These are phyloP conservation scores for Colletotrichum tropicicola DNA, from an alignment of 2,329 filamentous ascomycete genomes.

Conservation along the genomic window DNA sequence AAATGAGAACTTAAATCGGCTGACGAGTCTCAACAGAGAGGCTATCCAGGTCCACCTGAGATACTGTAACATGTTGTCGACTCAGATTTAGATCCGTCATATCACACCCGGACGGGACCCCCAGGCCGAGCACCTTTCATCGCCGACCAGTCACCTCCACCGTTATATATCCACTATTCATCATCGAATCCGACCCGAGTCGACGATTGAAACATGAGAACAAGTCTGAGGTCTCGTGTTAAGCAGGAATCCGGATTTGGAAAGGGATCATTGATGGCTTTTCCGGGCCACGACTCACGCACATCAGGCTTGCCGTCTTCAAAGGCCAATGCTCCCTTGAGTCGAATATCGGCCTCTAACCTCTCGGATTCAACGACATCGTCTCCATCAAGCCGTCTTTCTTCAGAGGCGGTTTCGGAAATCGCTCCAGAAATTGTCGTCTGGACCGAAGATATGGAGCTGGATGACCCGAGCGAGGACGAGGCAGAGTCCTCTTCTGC, in stretches of 20 bases:
- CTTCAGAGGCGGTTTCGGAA: slow-evolving; percentile 43
- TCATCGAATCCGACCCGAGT: slow-evolving; percentile 12
- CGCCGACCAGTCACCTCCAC: slow-evolving; percentile 12
- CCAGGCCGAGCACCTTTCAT: slow-evolving; percentile 26
- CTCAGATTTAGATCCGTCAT: slow-evolving; percentile 7
- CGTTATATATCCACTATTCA: slow-evolving; percentile 21
- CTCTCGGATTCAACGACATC: slow-evolving; percentile 34
- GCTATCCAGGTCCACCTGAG: slow-evolving; percentile 7
- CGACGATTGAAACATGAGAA: slow-evolving; percentile 30
- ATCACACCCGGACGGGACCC: slow-evolving; percentile 10
- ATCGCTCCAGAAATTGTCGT: slow-evolving; percentile 54
- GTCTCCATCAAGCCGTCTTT: slow-evolving; percentile 38
- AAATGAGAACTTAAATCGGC: slow-evolving; percentile 9
- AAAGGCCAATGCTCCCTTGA: slow-evolving; percentile 36
- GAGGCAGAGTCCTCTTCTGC: slow-evolving; percentile 29
- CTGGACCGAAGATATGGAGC: slow-evolving; percentile 52
- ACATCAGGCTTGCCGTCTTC: slow-evolving; percentile 33
- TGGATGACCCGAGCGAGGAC: slow-evolving; percentile 32
- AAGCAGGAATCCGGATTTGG: slow-evolving; percentile 34
- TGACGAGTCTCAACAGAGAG: slow-evolving; percentile 11
- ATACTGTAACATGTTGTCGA: slow-evolving; percentile 24
- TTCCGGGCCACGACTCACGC: slow-evolving; percentile 35
- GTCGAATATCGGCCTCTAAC: slow-evolving; percentile 38
- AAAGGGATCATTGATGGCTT: slow-evolving; percentile 34
- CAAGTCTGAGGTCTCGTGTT: slow-evolving; percentile 26